Base-by-base conservation (phyloP, 805 yeast species). In the Scheffersomyces spartinae region DNA sequence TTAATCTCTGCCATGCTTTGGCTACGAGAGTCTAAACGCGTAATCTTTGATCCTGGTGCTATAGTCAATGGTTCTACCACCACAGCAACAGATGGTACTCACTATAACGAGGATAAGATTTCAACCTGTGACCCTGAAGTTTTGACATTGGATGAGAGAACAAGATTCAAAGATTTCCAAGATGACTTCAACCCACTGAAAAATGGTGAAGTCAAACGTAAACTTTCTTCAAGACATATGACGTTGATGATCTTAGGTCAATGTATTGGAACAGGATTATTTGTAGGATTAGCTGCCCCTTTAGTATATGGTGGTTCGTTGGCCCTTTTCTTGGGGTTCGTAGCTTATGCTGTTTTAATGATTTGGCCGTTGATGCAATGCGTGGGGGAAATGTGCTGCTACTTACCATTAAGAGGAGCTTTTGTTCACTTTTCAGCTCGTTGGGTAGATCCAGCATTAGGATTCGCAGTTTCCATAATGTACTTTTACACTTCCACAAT, bases 301-400 rank as follows among this genome's bases (percentile, higher is more conserved):
- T 45, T 55, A 24, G 42, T 40, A 30, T 40, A 43, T 3, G 42
- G 51, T 4, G 61, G 61, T 9, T 47, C 58, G 9, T 43, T 53
- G 9, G 40, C 57, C n/a, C 40, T 55, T 13, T 49, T 53, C 24
- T 26, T 51, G 4, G 59, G 53, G 3, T 52, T 51, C 30, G 17
- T 50, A 8, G 26, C 42, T 12, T 54, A 43, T 43, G 49, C 58
- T 6, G 30, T 38, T 27, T 39, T 51, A 20, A 45, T 43, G 28
- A 42, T 50, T 21, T 52, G 54, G 51, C 53, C 56, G 1, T 43
- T 51, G 37, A 54, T 49, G 58, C 47, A 46, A 40, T 43, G 47
- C 7, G 53, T 49, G 14, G 61, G 54, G 6, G 60, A 53, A 32
- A 53, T 54, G 60, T 48, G 58, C 30, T 39, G 55, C 3, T 54